Evolutionary conservation across 805 yeast species (phyloP), one percentile per base, ranked within the genome.

Genomic region (Metschnikowia aberdeeniae): DNA sequence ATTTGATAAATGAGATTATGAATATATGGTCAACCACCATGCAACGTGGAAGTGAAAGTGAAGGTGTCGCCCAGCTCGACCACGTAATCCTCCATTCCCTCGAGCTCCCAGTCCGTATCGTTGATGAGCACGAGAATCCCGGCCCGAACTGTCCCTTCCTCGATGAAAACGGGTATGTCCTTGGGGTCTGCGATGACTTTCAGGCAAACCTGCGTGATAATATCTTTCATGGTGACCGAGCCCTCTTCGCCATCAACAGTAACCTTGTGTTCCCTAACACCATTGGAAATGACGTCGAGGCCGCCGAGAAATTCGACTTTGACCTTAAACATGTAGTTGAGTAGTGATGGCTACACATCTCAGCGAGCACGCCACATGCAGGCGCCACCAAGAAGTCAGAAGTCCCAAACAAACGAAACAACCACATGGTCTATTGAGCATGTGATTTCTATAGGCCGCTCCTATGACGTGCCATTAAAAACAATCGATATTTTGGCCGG

Each of bases 81-180:
- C n/a, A 73, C 80, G 58, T 89, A 89, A 8, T 79, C 84, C 55
- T 87, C 89, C 63, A 84, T 89, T 9, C 89, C 98, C 62, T 89
- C 95, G 11, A 92, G 66, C 59, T 92, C 99, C 98, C 98, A 92
- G 67, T 92, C 99, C 0, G 95, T 82, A 61, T 92, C 98, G 59
- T 92, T 92, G 50, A 92, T 85, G 45, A 92, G 73, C 8, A 93
- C 96, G 49, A 92, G 70, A 38, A 92, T 88, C 2, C 99, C 99
- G 0, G 98, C 96, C 41, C 98, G 80, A 11, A 89, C 81, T 1
- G 83, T 77, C 9, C 73, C 95, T 54, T 87, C 90, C 56, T 87
- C 93, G 6, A 90, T 72, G 58, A 92, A 89, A 10, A 89, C 84
- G 3, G 80, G 84, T 26, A 76, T 68, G 58, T 85, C 89, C 47